Percentiles rank a stretch among this genome's conserved stretches.
Evolutionary conservation across 2,329 filamentous ascomycete species (phyloP).

Genomic region (Beauveria bassiana): DNA sequence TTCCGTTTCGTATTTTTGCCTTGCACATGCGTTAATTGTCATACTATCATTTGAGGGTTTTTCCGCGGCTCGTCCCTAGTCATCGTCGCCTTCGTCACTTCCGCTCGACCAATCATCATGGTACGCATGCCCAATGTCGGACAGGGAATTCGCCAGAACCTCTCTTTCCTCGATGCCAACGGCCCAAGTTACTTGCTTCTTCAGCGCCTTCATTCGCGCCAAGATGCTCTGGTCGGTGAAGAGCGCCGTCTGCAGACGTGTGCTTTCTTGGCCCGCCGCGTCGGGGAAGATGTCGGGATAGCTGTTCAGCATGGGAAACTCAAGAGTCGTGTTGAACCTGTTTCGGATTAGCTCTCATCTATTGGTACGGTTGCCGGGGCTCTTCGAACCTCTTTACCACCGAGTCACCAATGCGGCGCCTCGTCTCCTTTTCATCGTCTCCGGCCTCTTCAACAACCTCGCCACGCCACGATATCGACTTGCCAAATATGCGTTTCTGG

Average conservation of each 20-base stretch:
- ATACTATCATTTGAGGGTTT: not conserved
- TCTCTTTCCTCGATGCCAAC: slow-evolving; percentile 75
- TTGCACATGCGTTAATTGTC: not conserved
- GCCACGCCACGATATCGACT: slow-evolving; percentile 8
- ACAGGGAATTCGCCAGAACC: slow-evolving; percentile 69
- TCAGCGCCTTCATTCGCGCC: slow-evolving; percentile 57
- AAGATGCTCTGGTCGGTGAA: slow-evolving; percentile 71
- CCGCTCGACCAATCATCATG: slow-evolving; percentile 80
- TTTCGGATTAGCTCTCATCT: not conserved
- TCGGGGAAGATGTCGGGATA: slow-evolving; percentile 68
- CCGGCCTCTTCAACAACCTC: not conserved
- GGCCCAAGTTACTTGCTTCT: slow-evolving; percentile 54
- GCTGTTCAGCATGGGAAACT: slow-evolving; percentile 74
- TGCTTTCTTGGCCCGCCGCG: slow-evolving; percentile 23
- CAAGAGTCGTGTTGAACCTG: slow-evolving; percentile 44
- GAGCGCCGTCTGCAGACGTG: slow-evolving; percentile 49
- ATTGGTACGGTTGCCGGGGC: not conserved
- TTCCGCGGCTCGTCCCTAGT: not conserved
- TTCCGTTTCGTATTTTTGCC: not conserved
- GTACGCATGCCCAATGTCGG: slow-evolving; percentile 80
- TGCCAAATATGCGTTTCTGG: slow-evolving; percentile 13
- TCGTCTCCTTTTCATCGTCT: slow-evolving; percentile 7
- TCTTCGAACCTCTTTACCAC: slow-evolving; percentile 10
- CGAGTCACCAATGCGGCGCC: slow-evolving; percentile 13
- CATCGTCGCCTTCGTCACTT: slow-evolving; percentile 55